phyloP scores from a whole-genome alignment of 176 grass and related monocot species.

The Rhynchospora pubera region DNA sequence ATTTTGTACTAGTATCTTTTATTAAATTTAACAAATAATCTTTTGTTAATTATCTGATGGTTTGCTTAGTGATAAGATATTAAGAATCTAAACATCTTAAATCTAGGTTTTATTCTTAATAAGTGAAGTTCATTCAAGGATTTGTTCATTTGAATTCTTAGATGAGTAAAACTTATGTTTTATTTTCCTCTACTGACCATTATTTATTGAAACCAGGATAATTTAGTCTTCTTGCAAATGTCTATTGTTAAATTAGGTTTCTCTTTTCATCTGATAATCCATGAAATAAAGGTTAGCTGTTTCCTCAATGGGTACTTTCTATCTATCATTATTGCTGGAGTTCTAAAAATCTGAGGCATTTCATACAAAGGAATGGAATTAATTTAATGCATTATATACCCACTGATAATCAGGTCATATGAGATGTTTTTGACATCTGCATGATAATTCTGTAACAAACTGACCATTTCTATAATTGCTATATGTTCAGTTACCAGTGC shows the following conservation, averaged over 20 bases:
- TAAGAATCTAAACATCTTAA: neutral
- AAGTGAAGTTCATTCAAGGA: neutral
- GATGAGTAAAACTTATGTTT: neutral
- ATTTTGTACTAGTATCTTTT: neutral
- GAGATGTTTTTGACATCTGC: neutral
- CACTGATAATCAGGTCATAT: neutral
- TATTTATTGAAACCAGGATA: neutral
- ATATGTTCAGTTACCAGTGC: constrained; percentile 10
- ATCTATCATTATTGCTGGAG: neutral
- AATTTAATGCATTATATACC: neutral
- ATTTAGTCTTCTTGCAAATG: neutral
- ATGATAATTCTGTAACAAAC: neutral
- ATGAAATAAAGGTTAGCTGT: neutral
- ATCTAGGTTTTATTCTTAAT: neutral
- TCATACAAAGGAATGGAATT: neutral
- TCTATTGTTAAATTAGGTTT: neutral
- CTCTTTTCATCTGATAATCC: neutral
- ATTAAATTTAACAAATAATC: neutral
- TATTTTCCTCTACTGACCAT: neutral
- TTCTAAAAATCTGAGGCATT: neutral
- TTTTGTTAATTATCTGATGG: neutral
- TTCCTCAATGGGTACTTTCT: neutral
- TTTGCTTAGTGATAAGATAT: neutral
- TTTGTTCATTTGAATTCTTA: neutral
- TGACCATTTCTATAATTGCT: neutral